Evolutionary conservation across 1,139 yeast species (phyloP), one percentile per base, ranked within the genome.

Genomic region (Meyerozyma guilliermondii): DNA sequence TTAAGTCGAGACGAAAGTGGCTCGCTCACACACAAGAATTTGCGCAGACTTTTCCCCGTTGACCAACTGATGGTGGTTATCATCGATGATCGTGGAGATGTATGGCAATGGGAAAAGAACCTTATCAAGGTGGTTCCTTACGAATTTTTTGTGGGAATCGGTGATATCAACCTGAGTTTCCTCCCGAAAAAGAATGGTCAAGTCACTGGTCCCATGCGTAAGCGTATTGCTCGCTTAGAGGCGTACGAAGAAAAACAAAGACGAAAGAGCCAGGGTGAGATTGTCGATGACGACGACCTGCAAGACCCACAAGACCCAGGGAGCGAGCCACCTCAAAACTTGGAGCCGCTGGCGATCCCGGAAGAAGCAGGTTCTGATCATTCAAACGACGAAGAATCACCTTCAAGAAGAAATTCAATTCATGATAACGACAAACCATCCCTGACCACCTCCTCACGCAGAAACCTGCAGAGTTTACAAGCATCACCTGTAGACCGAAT

Each of bases 41-140:
- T 94, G 48, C 83, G 86, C 55, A 71, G 98, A 47, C 68, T 94
- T 41, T 94, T 94, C 58, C 99, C 98, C 0, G 95, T 92, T 3
- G 96, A 92, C 50, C 95, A 95, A 31, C 83, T 95, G 13, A 87
- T 92, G 96, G 98, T 92, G 38, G 95, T 88, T 3, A 84, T 92
- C 38, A 92, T 92, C 47, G 99, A 92, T 62, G 99, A 92, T 60
- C 78, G 99, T 60, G 98, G 98, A 4, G 99, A 92, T 61, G 98
- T 92, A 9, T 92, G 99, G 99, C 88, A 87, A 58, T 92, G 98
- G 98, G 87, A 89, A 50, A 83, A 86, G 22, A 91, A 92, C 59
- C 70, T 92, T 50, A 80, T 92, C 46, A 88, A 91, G 60, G 98
- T 92, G 8, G 86, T 89, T 2, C 98, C 98, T 0, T 92, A 88